A percentile compares a stretch with the other conserved stretches of the same genome.
Evolutionary conservation across 2,329 filamentous ascomycete genomes (phyloP).

Genomic region (Xylariaceae sp.): DNA sequence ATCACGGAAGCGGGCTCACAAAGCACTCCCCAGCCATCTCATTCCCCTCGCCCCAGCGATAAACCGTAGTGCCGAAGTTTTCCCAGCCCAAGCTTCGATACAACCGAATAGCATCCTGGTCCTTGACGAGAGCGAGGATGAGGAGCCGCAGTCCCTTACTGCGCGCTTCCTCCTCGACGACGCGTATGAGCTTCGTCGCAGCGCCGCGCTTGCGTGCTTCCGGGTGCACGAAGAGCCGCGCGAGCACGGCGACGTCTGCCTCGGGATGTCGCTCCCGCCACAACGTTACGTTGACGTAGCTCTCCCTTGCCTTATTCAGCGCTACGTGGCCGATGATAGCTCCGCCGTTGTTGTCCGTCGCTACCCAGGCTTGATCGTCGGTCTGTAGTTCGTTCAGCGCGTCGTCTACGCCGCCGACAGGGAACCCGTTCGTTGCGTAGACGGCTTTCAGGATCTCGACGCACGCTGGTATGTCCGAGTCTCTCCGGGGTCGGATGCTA

Average conservation of each 20-base stretch:
- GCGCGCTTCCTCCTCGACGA: conserved; percentile 25
- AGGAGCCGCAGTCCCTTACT: conserved; percentile 18
- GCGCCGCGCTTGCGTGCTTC: conserved; percentile 19
- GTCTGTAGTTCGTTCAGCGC: conserved; percentile 18
- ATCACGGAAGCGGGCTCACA: conserved; percentile 19
- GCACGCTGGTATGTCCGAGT: conserved; percentile 26
- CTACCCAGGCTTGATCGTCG: conserved; percentile 29
- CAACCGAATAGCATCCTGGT: conserved; percentile 31
- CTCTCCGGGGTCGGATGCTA: conserved; percentile 28
- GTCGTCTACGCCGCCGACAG: conserved; percentile 27
- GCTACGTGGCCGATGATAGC: conserved; percentile 26
- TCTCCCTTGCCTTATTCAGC: conserved; percentile 11
- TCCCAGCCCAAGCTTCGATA: conserved; percentile 30
- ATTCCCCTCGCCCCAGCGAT: conserved; percentile 25
- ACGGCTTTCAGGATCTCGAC: conserved; percentile 26
- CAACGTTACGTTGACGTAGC: conserved; percentile 16
- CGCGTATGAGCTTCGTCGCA: conserved; percentile 24
- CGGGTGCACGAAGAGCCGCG: conserved; percentile 30
- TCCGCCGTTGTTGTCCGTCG: conserved; percentile 11
- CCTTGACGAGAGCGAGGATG: conserved; percentile 31
- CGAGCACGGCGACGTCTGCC: conserved; percentile 20
- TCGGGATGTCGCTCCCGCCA: conserved; percentile 24
- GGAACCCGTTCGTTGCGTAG: conserved; percentile 31
- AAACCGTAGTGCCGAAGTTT: conserved; percentile 25
- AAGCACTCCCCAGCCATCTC: conserved; percentile 30